phyloP scores from a whole-genome alignment of 1,284 basidiomycete genomes.

The Ustilago bromivora region DNA sequence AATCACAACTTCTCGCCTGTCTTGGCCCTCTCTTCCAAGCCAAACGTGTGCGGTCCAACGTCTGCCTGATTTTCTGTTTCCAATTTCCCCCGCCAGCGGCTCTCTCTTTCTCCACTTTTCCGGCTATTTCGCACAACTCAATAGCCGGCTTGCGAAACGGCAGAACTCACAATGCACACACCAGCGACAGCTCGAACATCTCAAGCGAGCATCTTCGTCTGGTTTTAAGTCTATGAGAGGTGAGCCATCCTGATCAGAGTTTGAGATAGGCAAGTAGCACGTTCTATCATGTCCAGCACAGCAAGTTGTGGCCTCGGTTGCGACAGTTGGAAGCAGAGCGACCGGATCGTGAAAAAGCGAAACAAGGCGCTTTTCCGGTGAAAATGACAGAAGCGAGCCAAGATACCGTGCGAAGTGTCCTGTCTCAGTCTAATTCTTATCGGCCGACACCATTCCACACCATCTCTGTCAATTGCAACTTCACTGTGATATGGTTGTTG shows the following conservation, averaged over 20 bases:
- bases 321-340: neutral
- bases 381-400: neutral
- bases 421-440: neutral
- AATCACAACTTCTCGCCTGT: conserved; percentile 12
- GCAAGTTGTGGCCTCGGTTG: neutral
- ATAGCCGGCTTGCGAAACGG: conserved; percentile 2
- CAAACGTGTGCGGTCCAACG: conserved; percentile 1
- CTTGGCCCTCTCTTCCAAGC: neutral
- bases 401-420: conserved; percentile 1
- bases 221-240: neutral
- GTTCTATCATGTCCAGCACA: neutral
- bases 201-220: neutral
- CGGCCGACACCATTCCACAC: conserved; percentile 1
- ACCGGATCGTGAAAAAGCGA: conserved; percentile 2
- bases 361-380: neutral
- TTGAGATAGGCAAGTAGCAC: neutral
- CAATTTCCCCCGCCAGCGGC: conserved; percentile 1
- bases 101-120: conserved; percentile 11
- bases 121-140: conserved; percentile 10
- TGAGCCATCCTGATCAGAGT: neutral
- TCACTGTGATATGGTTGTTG: too few species aligned
- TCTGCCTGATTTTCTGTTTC: neutral
- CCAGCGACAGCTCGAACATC: neutral
- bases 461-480: too few species aligned
- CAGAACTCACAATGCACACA: neutral